Conservation (phyloP, 1,284 basidiomycete genomes). For the Rhodotorula sp. region DNA sequence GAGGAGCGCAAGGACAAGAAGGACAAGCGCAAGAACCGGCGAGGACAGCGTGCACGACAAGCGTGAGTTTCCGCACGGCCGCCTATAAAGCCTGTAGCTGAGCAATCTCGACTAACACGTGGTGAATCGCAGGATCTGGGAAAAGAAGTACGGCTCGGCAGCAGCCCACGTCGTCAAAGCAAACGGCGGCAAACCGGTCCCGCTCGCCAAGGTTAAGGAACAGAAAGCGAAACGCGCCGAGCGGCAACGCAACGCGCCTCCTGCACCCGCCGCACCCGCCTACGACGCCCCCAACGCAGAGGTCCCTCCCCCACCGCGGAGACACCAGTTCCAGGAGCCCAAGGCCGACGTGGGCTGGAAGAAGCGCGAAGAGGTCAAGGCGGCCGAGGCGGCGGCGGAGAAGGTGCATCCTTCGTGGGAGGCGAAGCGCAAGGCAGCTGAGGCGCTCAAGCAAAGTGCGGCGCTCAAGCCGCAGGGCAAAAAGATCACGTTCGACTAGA, state of each 20-base stretch:
- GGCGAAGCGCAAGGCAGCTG: slow-evolving; percentile 76
- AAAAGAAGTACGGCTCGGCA: slow-evolving; percentile 87
- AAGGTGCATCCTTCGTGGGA: slow-evolving; percentile 88
- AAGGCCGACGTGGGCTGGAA: slow-evolving; percentile 12
- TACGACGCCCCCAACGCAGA: background rate
- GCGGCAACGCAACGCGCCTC: background rate
- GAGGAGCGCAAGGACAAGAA: slow-evolving; percentile 52
- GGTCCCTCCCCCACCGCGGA: background rate
- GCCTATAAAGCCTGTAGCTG: background rate
- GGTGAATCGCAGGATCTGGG: slow-evolving; percentile 75
- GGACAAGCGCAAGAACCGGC: slow-evolving; percentile 71
- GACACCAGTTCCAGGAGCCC: background rate
- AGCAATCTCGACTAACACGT: background rate
- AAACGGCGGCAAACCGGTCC: slow-evolving; percentile 40
- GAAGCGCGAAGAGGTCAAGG: slow-evolving; percentile 4
- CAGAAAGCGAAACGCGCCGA: slow-evolving; percentile 9
- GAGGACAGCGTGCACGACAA: slow-evolving; percentile 85
- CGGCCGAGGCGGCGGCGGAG: slow-evolving; percentile 48
- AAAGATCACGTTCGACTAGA: slow-evolving; percentile 57
- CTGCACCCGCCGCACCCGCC: background rate
- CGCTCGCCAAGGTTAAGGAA: slow-evolving; percentile 37
- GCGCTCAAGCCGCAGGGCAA: slow-evolving; percentile 47
- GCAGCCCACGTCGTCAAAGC: slow-evolving; percentile 86
- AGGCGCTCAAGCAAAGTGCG: slow-evolving; percentile 52
- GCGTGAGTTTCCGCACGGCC: slow-evolving; percentile 64